A percentile compares a stretch with the other conserved stretches of the same genome.
These are phyloP conservation scores for Heritiera fomes DNA, from an alignment of 345 rosid species.

Conservation along the genomic window DNA sequence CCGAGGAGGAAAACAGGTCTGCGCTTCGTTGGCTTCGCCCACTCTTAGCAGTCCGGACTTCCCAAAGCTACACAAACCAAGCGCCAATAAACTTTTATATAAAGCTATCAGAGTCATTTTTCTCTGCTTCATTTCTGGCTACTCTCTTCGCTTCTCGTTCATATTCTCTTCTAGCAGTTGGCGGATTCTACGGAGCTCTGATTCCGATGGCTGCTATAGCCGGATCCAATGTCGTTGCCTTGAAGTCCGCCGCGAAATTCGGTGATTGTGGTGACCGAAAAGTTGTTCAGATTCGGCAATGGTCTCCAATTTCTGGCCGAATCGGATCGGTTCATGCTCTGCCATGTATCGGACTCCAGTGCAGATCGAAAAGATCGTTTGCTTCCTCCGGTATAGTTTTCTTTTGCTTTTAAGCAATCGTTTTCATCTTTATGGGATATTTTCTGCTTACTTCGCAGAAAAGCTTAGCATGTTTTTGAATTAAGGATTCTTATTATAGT, in stretches of 20 bases:
- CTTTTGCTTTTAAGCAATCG: not conserved
- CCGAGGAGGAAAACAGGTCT: not conserved
- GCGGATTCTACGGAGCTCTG: slow-evolving; percentile 32
- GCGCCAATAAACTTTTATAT: slow-evolving; percentile 5
- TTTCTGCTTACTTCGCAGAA: not conserved
- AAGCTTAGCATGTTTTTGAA: slow-evolving; percentile 3
- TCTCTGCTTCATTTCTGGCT: slow-evolving; percentile 43
- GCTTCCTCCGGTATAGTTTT: slow-evolving; percentile 52
- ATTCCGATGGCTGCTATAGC: slow-evolving; percentile 58
- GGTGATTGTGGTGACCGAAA: slow-evolving; percentile 34
- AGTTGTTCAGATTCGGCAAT: slow-evolving; percentile 43
- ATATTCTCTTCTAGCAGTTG: slow-evolving; percentile 26
- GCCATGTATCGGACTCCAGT: slow-evolving; percentile 42
- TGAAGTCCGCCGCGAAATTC: slow-evolving; percentile 46
- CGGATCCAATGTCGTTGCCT: slow-evolving; percentile 50
- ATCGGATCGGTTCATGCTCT: slow-evolving; percentile 33
- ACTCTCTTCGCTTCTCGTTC: slow-evolving; percentile 24
- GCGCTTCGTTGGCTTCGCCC: slow-evolving; percentile 42
- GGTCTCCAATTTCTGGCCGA: slow-evolving; percentile 42
- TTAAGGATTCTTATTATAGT: not conserved
- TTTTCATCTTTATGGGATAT: not conserved
- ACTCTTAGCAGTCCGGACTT: slow-evolving; percentile 28
- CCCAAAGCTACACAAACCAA: slow-evolving; percentile 31
- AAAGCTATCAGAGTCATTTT: not conserved
- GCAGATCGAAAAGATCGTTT: slow-evolving; percentile 44